Conservation (phyloP, 371 early-diverging fungal genomes). For the Thermomucor indicae-seudaticae region DNA sequence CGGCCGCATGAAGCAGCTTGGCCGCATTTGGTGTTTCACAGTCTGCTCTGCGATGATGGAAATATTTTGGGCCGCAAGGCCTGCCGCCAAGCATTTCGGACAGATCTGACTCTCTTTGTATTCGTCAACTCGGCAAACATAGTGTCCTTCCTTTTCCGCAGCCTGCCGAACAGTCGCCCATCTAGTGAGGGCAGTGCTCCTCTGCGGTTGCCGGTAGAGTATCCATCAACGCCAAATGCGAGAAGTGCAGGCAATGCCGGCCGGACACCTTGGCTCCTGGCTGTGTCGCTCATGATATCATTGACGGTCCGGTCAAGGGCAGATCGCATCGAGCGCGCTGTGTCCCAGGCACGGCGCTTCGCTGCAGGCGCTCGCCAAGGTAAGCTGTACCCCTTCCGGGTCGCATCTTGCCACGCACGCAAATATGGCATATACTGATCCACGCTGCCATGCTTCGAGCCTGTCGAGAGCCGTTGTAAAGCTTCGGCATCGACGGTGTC, state of each 20-base stretch:
- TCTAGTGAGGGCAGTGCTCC: neutral
- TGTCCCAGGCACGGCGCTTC: neutral
- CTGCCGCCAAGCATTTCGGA: no score
- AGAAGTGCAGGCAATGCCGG: neutral
- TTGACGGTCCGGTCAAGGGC: neutral
- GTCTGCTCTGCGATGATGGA: slow-evolving; percentile 1
- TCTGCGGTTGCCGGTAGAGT: neutral
- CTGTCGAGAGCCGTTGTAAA: neutral
- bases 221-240: neutral
- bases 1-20: no score
- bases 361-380: neutral
- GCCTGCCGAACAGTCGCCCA: neutral
- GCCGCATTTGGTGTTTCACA: slow-evolving; percentile 8
- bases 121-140: neutral
- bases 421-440: neutral
- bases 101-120: no score
- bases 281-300: no score
- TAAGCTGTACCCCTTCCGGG: neutral
- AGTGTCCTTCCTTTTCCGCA: neutral
- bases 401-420: neutral
- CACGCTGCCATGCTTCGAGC: neutral
- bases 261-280: neutral
- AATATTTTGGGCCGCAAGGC: no score
- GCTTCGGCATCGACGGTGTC: neutral
- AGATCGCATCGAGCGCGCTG: neutral